These are phyloP conservation scores for Talaromyces sp. DNA, from an alignment of 2,329 filamentous ascomycete genomes.

Conservation along the genomic window DNA sequence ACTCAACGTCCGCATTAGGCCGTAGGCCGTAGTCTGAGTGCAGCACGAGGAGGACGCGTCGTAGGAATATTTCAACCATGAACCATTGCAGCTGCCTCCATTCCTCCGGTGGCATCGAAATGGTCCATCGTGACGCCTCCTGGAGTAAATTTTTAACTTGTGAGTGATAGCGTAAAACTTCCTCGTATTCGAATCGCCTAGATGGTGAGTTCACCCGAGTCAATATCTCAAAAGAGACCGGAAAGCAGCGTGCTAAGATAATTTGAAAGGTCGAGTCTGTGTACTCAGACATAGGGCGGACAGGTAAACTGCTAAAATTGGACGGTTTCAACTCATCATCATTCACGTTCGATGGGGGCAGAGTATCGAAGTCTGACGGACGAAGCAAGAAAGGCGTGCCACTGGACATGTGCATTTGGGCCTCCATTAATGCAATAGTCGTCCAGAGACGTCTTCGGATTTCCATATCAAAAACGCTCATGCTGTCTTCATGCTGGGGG, in stretches of 20 bases:
- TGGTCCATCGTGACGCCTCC: conserved; percentile 6
- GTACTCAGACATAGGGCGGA: conserved; percentile 16
- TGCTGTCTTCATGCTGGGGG: conserved; percentile 26
- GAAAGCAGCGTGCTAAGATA: conserved; percentile 7
- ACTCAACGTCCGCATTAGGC: conserved; percentile 17
- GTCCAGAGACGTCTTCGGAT: conserved; percentile 54
- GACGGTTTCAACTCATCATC: conserved; percentile 45
- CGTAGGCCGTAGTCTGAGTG: conserved; percentile 23
- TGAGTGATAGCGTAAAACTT: conserved; percentile 12
- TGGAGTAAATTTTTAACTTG: conserved; percentile 13
- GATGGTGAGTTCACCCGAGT: conserved; percentile 15
- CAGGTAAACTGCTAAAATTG: conserved; percentile 17
- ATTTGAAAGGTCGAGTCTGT: conserved; percentile 26
- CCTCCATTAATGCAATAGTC: conserved; percentile 53
- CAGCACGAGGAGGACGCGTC: conserved; percentile 22
- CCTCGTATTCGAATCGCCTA: conserved; percentile 11
- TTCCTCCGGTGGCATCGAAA: conserved; percentile 1
- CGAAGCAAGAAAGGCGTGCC: conserved; percentile 49
- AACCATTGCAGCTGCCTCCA: conserved; percentile 14
- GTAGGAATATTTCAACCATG: conserved; percentile 24
- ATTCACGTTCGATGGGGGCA: conserved; percentile 47
- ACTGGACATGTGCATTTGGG: conserved; percentile 52
- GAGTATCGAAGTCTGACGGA: conserved; percentile 44
- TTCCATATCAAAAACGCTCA: conserved; percentile 38
- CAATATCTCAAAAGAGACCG: conserved; percentile 13